These are phyloP conservation scores for Yamadazyma sp. DNA, from an alignment of 1,139 yeast genomes.

Conservation along the genomic window DNA sequence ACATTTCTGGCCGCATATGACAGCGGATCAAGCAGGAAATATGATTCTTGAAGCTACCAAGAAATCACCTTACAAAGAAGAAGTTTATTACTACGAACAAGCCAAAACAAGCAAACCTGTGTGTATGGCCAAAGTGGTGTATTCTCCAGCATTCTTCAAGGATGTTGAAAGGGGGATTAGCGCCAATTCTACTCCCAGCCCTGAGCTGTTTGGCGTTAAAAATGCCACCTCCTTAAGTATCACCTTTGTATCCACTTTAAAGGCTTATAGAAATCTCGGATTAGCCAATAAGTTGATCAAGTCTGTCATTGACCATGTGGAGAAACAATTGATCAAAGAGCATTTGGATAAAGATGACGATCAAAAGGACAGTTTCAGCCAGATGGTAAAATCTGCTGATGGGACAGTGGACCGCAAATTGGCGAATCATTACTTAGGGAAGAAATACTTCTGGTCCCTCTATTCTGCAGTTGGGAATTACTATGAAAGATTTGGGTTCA, in stretches of 20 bases:
- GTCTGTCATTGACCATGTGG: slow-evolving; percentile 33
- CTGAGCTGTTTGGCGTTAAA: slow-evolving; percentile 33
- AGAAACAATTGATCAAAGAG: slow-evolving; percentile 28
- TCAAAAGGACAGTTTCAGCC: slow-evolving; percentile 29
- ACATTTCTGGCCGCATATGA: slow-evolving; percentile 30
- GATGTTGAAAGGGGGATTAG: slow-evolving; percentile 30
- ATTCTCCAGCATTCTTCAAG: slow-evolving; percentile 30
- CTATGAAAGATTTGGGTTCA: slow-evolving; percentile 42
- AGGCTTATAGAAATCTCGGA: slow-evolving; percentile 30
- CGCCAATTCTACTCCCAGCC: slow-evolving; percentile 34
- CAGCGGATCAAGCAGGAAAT: slow-evolving; percentile 28
- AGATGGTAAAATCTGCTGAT: slow-evolving; percentile 28
- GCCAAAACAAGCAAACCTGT: slow-evolving; percentile 24
- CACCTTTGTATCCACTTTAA: slow-evolving; percentile 30
- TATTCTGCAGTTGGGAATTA: slow-evolving; percentile 36
- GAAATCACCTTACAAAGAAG: slow-evolving; percentile 23
- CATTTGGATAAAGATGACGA: slow-evolving; percentile 23
- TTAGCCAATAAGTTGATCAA: slow-evolving; percentile 29
- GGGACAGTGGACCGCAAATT: slow-evolving; percentile 31
- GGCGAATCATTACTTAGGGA: slow-evolving; percentile 37
- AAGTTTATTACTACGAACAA: slow-evolving; percentile 33
- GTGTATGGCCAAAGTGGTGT: slow-evolving; percentile 27
- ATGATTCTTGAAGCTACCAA: slow-evolving; percentile 31
- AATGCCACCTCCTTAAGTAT: slow-evolving; percentile 28
- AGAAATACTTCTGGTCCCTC: slow-evolving; percentile 40